phyloP scores from a whole-genome alignment of 306 rosid species.

The Carpinus viminea region DNA sequence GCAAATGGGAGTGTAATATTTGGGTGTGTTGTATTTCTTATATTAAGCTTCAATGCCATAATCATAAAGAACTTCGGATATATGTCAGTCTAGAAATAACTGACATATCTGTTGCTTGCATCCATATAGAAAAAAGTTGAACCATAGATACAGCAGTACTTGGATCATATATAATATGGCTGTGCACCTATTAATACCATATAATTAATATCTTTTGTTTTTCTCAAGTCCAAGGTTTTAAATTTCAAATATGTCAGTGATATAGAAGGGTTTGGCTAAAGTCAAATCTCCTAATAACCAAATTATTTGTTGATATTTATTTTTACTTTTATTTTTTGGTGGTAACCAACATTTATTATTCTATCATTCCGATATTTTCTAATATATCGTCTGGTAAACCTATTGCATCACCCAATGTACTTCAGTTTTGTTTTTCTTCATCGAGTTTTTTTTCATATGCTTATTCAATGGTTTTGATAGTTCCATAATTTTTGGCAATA shows the following conservation, averaged over 20 bases:
- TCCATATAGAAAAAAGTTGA: not conserved
- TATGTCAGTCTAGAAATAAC: not conserved
- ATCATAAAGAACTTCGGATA: not conserved
- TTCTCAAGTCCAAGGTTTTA: not conserved
- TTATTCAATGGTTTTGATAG: too few species aligned
- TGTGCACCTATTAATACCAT: not conserved
- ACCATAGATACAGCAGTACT: not conserved
- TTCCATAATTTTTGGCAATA: too few species aligned
- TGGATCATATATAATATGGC: not conserved
- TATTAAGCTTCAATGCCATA: constrained; percentile 4
- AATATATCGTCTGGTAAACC: not conserved
- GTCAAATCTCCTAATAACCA: too few species aligned
- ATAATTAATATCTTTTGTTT: not conserved
- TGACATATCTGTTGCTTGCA: not conserved
- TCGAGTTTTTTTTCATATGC: too few species aligned
- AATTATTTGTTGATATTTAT: too few species aligned
- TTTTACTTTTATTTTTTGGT: too few species aligned
- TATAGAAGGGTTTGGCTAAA: too few species aligned
- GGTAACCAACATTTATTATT: not conserved
- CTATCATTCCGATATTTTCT: not conserved
- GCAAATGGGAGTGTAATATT: constrained; percentile 54
- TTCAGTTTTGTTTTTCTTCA: too few species aligned
- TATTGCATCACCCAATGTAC: too few species aligned
- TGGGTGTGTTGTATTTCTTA: constrained; percentile 61
- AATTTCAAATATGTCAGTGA: not conserved